A percentile compares a stretch with the other conserved stretches of the same genome.
phyloP scores from a whole-genome alignment of 148 eudicot species.

The Chenopodium album region DNA sequence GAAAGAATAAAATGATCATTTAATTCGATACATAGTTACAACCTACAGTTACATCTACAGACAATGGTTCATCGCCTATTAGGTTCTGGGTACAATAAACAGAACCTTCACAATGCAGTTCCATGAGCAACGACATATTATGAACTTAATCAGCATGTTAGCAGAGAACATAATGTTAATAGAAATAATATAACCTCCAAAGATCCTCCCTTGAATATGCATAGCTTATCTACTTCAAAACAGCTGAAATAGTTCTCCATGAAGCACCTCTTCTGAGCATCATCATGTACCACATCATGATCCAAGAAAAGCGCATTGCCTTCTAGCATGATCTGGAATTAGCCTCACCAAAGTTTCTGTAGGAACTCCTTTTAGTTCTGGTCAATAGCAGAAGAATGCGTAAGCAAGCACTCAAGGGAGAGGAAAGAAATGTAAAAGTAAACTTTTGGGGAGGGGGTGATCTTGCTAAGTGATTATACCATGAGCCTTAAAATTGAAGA shows the following conservation, averaged over 20 bases:
- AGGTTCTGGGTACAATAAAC: conserved; percentile 21
- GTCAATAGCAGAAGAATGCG: conserved; percentile 15
- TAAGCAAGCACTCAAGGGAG: neutral
- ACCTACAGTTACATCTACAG: conserved; percentile 30
- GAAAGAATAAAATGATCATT: conserved; percentile 29
- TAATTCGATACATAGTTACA: conserved; percentile 29
- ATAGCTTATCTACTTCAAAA: conserved; percentile 21
- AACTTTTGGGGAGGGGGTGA: no score
- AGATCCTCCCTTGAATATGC: conserved; percentile 15
- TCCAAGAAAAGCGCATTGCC: conserved; percentile 55
- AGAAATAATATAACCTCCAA: conserved; percentile 11
- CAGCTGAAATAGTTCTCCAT: conserved; percentile 1
- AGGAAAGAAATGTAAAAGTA: neutral
- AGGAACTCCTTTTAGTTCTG: conserved; percentile 74
- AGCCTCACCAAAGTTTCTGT: conserved; percentile 53
- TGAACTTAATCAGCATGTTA: conserved; percentile 12
- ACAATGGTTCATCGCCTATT: conserved; percentile 21
- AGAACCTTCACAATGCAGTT: conserved; percentile 15
- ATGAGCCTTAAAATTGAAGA: conserved; percentile 77
- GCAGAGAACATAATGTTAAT: conserved; percentile 16
- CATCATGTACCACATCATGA: conserved; percentile 14
- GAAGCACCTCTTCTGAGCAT: neutral
- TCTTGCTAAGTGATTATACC: conserved; percentile 33
- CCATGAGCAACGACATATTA: conserved; percentile 17
- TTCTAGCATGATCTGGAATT: conserved; percentile 80